A percentile compares a stretch with the other conserved stretches of the same genome.
Evolutionary conservation across 768 basidiomycete species (phyloP).

Genomic region (Termitomyces heimii): DNA sequence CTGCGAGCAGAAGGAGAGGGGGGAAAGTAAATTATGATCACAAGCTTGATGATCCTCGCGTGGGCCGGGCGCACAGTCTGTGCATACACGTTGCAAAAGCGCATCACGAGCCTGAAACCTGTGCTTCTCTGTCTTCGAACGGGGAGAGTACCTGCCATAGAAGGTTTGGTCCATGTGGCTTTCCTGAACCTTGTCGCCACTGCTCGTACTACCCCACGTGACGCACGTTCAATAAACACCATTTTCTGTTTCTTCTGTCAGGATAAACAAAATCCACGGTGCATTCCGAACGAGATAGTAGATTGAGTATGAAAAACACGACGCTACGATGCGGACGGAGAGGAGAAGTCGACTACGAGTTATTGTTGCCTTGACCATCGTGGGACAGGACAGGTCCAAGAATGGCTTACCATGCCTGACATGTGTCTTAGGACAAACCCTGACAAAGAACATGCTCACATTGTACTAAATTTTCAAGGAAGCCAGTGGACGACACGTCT

Average conservation of each 20-base stretch:
- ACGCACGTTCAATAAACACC: not conserved
- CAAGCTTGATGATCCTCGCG: not conserved
- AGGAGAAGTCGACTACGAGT: not conserved
- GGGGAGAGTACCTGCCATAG: not conserved
- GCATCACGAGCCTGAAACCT: not conserved
- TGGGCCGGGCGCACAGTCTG: not conserved
- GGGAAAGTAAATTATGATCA: not conserved
- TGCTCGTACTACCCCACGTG: not conserved
- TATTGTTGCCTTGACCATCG: not conserved
- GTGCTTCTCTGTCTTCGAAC: not conserved
- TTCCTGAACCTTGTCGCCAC: constrained; percentile 1
- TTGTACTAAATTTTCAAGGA: not conserved
- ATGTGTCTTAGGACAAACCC: not conserved
- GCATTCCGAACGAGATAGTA: not conserved
- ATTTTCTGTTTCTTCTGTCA: not conserved
- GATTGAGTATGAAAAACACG: not conserved
- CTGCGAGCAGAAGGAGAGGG: not conserved
- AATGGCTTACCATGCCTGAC: not conserved
- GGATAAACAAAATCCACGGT: not conserved
- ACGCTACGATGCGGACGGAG: not conserved
- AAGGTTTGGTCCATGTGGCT: not conserved
- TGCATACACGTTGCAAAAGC: not conserved
- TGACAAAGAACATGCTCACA: not conserved
- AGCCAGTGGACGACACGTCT: not conserved
- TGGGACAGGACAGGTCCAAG: not conserved